Base-by-base conservation (phyloP, 73 alveolate species). In the Uronychia setigera region DNA sequence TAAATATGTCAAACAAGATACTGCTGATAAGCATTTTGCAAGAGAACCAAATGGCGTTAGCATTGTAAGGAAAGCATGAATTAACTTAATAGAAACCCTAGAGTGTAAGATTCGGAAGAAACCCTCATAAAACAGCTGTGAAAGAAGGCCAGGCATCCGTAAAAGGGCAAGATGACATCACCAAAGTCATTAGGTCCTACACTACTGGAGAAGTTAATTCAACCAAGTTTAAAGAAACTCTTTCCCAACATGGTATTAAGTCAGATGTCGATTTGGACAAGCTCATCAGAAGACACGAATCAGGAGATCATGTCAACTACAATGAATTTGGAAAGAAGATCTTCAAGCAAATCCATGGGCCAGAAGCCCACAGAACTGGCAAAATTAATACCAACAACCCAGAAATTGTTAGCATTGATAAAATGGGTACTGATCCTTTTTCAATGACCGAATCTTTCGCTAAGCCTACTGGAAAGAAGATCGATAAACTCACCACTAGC, bases 311-410 rank as follows among this genome's bases (percentile, higher is more conserved):
- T 80, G 26, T 28, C 1, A 33, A 79, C 29, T 83, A 83, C 60
- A 83, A 83, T 35, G 75, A 59, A 11, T 46, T 83, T 35, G 91
- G 91, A 19, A 83, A 83, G 80, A 33, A 83, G 33, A 83, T 83
- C 27, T 83, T 83, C 33, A 83, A 80, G 80, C 30, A 83, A 30
- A 74, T 83, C 19, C 75, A 83, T 75, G 91, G 89, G 77, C 59
- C 67, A 32, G 46, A 28, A 35, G 14, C 46, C 91, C 75, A 83
- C 60, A 74, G 91, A 76, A 82, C 75, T 28, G 91, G 75, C 33
- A 83, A 83, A 76, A 83, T 83, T 32, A 83, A 83, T 80, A 83
- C 75, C 84, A 83, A 83, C 85, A 83, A 46, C 60, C 78, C 80
- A 0, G 75, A 33, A 19, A 75, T 83, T 26, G 91, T 83, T 31